Base-by-base conservation (phyloP, 1,284 basidiomycete genomes). In the Sporisorium graminicola region DNA sequence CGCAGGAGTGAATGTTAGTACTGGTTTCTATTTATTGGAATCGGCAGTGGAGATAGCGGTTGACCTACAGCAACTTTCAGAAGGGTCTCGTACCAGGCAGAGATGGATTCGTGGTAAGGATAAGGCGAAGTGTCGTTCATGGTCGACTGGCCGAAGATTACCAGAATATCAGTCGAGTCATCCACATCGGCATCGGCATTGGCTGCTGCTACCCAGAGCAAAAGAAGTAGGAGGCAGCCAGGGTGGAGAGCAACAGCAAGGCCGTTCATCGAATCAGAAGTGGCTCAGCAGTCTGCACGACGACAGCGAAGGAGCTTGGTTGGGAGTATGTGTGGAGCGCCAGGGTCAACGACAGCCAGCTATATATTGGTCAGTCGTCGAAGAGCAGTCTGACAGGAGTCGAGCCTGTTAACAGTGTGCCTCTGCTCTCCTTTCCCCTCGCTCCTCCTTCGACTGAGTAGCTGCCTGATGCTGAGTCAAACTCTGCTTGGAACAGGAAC, bases 11-110 rank as follows among this genome's bases (percentile, higher is more conserved):
- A 16, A 40, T 18, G 16, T 40, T 18, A 40, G 18, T 40, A n/a
- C 14, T 4, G 37, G 37, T 18, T 4, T n/a, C 37, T 18, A 18
- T 40, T 18, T 18, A 16, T n/a, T 5, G 16, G 37, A 40, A 16
- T n/a, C 18, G 2, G 16, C 5, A 35, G 35, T 35, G 7, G 35
- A n/a, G n/a, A 18, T 4, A 18, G 37, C 18, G 37, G 37, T 18
- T 18, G 8, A 40, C 37, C 14, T 40, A 40, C 37, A 13, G 72
- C 58, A 13, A 74, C 59, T 57, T 74, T 65, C 12, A 74, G 51
- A 22, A 74, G 63, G 20, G 14, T 43, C 5, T 62, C 51, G 33
- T 74, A 74, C 72, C 72, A 74, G 29, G 66, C 51, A 14, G 67
- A 53, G 44, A 74, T 49, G 10, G 72, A 74, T 8, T 35, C 16